These are phyloP conservation scores for Canariomyces notabilis DNA, from an alignment of 2,329 filamentous ascomycete species.

Conservation along the genomic window DNA sequence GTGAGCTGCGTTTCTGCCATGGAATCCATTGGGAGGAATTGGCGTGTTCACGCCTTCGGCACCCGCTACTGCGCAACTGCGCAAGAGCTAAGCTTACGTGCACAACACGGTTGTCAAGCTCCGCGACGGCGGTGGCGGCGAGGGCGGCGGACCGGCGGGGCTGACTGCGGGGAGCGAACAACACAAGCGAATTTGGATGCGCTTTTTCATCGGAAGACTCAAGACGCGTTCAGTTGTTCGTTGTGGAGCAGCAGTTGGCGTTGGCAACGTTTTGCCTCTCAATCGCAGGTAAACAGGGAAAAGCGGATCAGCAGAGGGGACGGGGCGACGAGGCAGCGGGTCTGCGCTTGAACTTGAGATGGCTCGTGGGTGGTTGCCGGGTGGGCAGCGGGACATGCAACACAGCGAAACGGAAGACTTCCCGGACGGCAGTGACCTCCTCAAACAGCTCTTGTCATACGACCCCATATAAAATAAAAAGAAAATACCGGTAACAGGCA, in stretches of 20 bases:
- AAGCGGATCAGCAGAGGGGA: conserved; percentile 14
- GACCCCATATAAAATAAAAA: conserved; percentile 2
- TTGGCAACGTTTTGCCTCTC: background rate
- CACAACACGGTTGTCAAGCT: conserved; percentile 1
- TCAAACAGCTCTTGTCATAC: conserved; percentile 3
- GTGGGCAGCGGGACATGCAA: background rate
- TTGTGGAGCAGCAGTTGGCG: background rate
- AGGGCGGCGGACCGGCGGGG: conserved; percentile 1
- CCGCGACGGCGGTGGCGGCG: conserved; percentile 2
- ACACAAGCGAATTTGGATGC: conserved; percentile 1
- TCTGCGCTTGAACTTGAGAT: no score
- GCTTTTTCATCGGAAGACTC: conserved; percentile 6
- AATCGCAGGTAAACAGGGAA: conserved; percentile 4
- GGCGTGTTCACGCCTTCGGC: background rate
- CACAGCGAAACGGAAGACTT: conserved; percentile 22
- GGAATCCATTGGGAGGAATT: conserved; percentile 22
- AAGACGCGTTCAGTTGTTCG: no score
- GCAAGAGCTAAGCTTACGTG: no score
- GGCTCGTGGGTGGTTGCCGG: conserved; percentile 6
- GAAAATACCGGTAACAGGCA: no score
- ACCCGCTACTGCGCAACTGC: background rate
- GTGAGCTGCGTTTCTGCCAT: conserved; percentile 21
- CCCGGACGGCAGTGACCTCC: conserved; percentile 15
- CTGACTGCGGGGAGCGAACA: background rate
- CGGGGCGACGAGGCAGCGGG: background rate